phyloP scores from a whole-genome alignment of 2,329 filamentous ascomycete species.

The Diaporthe ampelina region DNA sequence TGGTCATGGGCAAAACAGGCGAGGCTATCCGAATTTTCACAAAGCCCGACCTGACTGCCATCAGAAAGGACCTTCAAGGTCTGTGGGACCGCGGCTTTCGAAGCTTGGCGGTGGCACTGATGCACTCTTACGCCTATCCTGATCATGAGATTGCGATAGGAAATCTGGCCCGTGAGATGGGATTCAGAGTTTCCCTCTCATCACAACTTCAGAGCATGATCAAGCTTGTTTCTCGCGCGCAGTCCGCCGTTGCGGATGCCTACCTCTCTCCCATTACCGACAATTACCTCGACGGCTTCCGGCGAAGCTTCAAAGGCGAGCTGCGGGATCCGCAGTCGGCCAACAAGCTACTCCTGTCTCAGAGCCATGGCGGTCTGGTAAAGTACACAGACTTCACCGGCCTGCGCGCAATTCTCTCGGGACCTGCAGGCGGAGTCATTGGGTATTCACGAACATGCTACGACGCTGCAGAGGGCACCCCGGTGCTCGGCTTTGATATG shows the following conservation, averaged over 20 bases:
- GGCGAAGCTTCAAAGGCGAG: conserved; percentile 74
- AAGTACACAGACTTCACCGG: conserved; percentile 44
- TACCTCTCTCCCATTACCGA: conserved; percentile 80
- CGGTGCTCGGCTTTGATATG: conserved; percentile 40
- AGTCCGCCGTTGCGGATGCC: conserved; percentile 80
- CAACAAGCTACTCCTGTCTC: conserved; percentile 72
- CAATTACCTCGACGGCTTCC: conserved; percentile 78
- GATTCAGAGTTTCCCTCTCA: conserved; percentile 76
- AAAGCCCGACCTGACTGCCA: conserved; percentile 64
- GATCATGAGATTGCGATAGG: conserved; percentile 76
- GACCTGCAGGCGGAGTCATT: conserved; percentile 76
- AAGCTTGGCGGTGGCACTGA: conserved; percentile 78
- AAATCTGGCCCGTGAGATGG: conserved; percentile 73
- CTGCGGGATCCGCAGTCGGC: conserved; percentile 70
- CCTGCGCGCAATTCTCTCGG: conserved; percentile 73
- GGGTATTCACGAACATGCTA: conserved; percentile 82
- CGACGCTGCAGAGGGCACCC: conserved; percentile 70
- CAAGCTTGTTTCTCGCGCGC: conserved; percentile 78
- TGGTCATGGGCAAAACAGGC: conserved; percentile 75
- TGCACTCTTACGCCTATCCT: conserved; percentile 80
- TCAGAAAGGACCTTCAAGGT: conserved; percentile 67
- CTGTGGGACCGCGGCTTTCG: conserved; percentile 72
- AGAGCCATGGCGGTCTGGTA: conserved; percentile 67
- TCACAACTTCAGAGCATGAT: conserved; percentile 79
- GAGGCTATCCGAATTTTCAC: conserved; percentile 75